A percentile compares a stretch with the other conserved stretches of the same genome.
Evolutionary conservation across 2,329 filamentous ascomycete genomes (phyloP).

Genomic region (Aspergillus novofumigatus): DNA sequence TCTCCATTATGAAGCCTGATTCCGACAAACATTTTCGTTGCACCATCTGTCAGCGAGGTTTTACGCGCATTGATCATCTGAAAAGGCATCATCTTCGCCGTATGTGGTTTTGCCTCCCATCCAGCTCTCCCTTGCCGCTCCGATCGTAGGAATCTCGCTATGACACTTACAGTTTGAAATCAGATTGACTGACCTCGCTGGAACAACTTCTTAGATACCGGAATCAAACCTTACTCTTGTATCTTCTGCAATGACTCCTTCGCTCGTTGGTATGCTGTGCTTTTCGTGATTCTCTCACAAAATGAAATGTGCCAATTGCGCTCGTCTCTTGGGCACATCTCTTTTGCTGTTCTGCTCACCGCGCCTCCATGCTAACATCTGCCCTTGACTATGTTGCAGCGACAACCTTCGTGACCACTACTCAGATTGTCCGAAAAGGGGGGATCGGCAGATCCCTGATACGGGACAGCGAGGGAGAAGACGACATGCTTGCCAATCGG

Average conservation of each 20-base stretch:
- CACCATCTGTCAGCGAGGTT: constrained; percentile 41
- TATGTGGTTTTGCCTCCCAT: constrained; percentile 22
- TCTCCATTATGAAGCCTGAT: constrained; percentile 29
- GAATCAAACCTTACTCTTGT: constrained; percentile 46
- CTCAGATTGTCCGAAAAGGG: constrained; percentile 38
- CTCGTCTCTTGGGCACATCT: background rate
- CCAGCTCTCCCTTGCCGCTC: background rate
- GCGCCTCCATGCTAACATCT: background rate
- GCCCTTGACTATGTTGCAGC: constrained; percentile 19
- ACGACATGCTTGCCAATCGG: constrained; percentile 47
- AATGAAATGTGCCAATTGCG: background rate
- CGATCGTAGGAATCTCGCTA: background rate
- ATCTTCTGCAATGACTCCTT: constrained; percentile 44
- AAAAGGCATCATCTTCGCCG: constrained; percentile 46
- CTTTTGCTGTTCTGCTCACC: background rate
- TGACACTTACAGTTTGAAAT: background rate
- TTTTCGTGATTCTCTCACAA: constrained; percentile 1
- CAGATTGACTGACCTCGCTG: constrained; percentile 10
- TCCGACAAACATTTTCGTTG: constrained; percentile 42
- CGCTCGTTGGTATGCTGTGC: constrained; percentile 38
- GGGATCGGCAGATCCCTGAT: constrained; percentile 42
- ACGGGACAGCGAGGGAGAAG: constrained; percentile 44
- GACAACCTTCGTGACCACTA: constrained; percentile 47
- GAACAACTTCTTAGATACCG: constrained; percentile 36
- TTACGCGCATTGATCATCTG: constrained; percentile 47